A percentile compares a stretch with the other conserved stretches of the same genome.
phyloP scores from a whole-genome alignment of 2,329 filamentous ascomycete species.

The Mycosphaerella arachidis region DNA sequence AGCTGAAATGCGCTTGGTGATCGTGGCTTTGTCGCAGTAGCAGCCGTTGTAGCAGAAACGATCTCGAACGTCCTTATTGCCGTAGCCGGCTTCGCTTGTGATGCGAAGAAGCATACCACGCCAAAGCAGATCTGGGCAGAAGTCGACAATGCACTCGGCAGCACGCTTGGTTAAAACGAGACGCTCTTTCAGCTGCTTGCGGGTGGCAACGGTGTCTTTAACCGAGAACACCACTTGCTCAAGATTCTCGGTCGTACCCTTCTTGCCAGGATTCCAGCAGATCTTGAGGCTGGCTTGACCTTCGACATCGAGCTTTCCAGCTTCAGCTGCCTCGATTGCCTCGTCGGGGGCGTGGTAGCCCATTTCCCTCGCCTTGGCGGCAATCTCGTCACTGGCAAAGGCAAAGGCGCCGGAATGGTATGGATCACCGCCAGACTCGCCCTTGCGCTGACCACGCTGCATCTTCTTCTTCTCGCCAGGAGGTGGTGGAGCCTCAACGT shows the following conservation, averaged over 20 bases:
- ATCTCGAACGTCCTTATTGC: constrained; percentile 33
- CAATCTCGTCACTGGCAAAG: constrained; percentile 21
- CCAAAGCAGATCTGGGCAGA: constrained; percentile 35
- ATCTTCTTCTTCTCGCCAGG: constrained; percentile 19
- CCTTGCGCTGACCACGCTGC: constrained; percentile 13
- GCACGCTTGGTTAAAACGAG: constrained; percentile 28
- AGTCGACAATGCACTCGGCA: constrained; percentile 35
- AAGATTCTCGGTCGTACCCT: constrained; percentile 28
- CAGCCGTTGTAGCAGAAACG: constrained; percentile 34
- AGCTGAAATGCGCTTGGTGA: constrained; percentile 35
- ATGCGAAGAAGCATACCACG: constrained; percentile 34
- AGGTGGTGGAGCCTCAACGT: constrained; percentile 10
- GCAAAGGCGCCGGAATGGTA: constrained; percentile 31
- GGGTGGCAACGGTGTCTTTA: constrained; percentile 32
- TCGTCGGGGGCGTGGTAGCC: constrained; percentile 24
- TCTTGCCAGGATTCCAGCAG: constrained; percentile 34
- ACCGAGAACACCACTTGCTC: constrained; percentile 30
- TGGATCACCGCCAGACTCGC: constrained; percentile 25
- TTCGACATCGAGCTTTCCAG: constrained; percentile 21
- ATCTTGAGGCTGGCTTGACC: constrained; percentile 27
- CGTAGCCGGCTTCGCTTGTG: constrained; percentile 27
- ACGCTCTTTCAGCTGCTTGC: constrained; percentile 26
- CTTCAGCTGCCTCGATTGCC: constrained; percentile 28
- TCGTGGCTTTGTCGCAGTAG: constrained; percentile 32
- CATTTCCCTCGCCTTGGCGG: constrained; percentile 10